These are phyloP conservation scores for Podospora bellae-mahoneyi DNA, from an alignment of 495 filamentous ascomycete genomes.

Conservation along the genomic window DNA sequence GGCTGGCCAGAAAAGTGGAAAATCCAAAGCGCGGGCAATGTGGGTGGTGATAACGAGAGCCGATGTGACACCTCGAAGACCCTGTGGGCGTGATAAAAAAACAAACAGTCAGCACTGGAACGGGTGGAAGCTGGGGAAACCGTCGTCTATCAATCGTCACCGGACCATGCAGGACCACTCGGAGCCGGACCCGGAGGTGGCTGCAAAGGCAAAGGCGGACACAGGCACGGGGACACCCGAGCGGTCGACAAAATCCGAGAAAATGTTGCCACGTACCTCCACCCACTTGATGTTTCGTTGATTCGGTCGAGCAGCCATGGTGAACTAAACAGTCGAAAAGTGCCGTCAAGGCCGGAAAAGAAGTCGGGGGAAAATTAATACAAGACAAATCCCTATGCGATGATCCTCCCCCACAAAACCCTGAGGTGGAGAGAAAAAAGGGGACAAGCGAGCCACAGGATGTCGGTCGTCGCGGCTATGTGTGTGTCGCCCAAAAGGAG, in stretches of 20 bases:
- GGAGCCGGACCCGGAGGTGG: neutral
- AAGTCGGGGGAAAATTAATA: neutral
- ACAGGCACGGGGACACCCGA: neutral
- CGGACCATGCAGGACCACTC: neutral
- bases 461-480: neutral
- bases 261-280: conserved; percentile 28
- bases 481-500: neutral
- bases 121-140: neutral
- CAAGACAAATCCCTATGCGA: neutral
- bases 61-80: conserved; percentile 62
- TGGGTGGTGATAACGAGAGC: conserved; percentile 62
- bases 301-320: conserved; percentile 18
- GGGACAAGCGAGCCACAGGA: neutral
- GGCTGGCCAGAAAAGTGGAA: conserved; percentile 54
- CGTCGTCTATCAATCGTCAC: neutral
- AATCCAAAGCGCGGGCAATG: conserved; percentile 57
- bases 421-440: neutral
- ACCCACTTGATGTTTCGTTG: conserved; percentile 40
- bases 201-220: neutral
- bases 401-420: conserved; percentile 2
- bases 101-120: conserved; percentile 8
- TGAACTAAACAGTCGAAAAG: neutral
- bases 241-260: neutral
- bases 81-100: conserved; percentile 38
- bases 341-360: neutral